These are phyloP conservation scores for Agastache rugosa DNA, from an alignment of 257 asterid species.

Conservation along the genomic window DNA sequence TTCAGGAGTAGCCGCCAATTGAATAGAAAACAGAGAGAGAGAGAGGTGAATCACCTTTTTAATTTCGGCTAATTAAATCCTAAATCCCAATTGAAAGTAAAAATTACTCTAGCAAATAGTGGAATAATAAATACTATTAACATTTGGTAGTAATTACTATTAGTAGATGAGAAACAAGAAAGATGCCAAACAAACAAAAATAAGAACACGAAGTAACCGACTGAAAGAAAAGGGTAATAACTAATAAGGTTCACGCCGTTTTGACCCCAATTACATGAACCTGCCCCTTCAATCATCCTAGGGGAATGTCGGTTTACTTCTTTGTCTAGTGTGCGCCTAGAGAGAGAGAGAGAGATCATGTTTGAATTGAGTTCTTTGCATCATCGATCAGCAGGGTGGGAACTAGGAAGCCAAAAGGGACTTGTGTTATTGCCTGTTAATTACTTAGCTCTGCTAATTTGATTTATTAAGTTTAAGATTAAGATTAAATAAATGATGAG, in stretches of 20 bases:
- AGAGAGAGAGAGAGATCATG: constrained; percentile 30
- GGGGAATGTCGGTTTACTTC: constrained; percentile 52
- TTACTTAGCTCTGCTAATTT: background rate
- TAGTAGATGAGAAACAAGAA: no score
- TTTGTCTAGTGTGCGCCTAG: constrained; percentile 9
- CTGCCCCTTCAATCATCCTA: constrained; percentile 30
- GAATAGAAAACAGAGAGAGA: constrained; percentile 34
- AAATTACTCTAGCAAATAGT: no score
- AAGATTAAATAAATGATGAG: background rate
- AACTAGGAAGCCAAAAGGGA: background rate
- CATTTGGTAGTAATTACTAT: no score
- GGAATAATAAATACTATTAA: no score
- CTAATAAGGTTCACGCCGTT: constrained; percentile 45
- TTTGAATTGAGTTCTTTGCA: constrained; percentile 38
- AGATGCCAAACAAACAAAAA: no score
- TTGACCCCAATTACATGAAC: constrained; percentile 36
- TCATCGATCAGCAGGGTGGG: background rate
- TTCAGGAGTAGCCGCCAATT: constrained; percentile 45
- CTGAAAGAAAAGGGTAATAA: background rate
- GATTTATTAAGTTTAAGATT: background rate
- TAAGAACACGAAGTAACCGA: constrained; percentile 38
- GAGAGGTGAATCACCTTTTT: background rate
- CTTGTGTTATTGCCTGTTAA: background rate
- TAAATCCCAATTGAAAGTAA: no score
- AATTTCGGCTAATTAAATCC: no score